Evolutionary conservation across 2,329 filamentous ascomycete genomes (phyloP), one percentile per base, ranked within the genome.

Genomic region (Talaromyces verruculosus): DNA sequence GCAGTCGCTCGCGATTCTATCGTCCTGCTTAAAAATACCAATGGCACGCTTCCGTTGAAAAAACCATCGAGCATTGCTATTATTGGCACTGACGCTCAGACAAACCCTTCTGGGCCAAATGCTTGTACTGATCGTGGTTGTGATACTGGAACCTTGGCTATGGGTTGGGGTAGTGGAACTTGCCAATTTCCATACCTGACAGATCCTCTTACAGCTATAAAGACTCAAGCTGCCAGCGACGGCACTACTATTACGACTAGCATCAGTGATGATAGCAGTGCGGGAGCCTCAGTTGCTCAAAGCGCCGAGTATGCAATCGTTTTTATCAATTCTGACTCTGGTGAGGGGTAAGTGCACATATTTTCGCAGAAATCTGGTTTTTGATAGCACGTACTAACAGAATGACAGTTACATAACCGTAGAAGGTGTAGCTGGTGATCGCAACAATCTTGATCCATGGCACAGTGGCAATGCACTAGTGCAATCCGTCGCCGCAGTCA

Each of bases 131-230:
- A 97, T 74, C 87, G 92, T 51, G 89, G 86, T 61, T 97, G 93
- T 78, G 96, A 97, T 75, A 88, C 91, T 69, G 93, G 92, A 8
- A 96, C 92, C 0, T 82, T 97, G 2, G 92, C 86, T 3, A 90
- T 89, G 22, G 94, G 93, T 13, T 97, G 93, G 93, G 94, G 94
- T 11, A 95, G 91, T 4, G 93, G 93, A 0, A 88, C 92, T 0
- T 92, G 92, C 7, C 88, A 96, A 49, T 94, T 93, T 67, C 90
- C 91, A 2, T 65, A 65, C 41, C 37, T 64, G 5, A 53, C 28
- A 17, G 61, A 47, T 55, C 65, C 61, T 37, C 28, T 67, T 2
- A 35, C 41, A n/a, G 61, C 65, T 8, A 66, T 67, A 7, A 59
- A 67, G 39, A 19, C 47, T 7, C 68, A 69, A 17, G 69, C 69